Evolutionary conservation across 495 filamentous ascomycete genomes (phyloP).

Genomic region (Glonium stellatum): DNA sequence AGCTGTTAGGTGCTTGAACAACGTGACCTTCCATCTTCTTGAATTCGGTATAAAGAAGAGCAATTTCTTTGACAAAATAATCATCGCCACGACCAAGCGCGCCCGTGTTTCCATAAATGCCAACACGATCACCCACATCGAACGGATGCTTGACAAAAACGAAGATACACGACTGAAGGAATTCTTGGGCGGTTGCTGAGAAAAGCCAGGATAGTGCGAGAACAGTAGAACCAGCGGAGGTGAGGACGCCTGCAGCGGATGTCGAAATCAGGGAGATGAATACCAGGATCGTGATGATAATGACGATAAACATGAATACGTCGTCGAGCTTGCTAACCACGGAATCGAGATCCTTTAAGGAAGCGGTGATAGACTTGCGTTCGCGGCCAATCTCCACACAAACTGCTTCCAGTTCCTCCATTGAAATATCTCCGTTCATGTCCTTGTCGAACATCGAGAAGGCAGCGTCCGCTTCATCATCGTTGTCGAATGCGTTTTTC

Average conservation of each 20-base stretch:
- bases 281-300: constrained; percentile 70
- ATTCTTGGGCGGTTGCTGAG: constrained; percentile 86
- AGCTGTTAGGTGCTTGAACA: constrained; percentile 91
- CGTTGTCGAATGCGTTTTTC: constrained; percentile 69
- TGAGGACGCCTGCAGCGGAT: constrained; percentile 77
- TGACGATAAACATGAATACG: constrained; percentile 79
- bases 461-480: constrained; percentile 84
- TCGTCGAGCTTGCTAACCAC: constrained; percentile 88
- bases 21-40: constrained; percentile 97
- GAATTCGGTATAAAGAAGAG: constrained; percentile 93
- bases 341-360: constrained; percentile 88
- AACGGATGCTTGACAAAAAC: constrained; percentile 98
- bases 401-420: constrained; percentile 88
- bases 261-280: constrained; percentile 85
- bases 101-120: constrained; percentile 85
- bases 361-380: constrained; percentile 90
- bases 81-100: constrained; percentile 71
- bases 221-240: constrained; percentile 76
- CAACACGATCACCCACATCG: constrained; percentile 90
- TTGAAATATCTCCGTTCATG: constrained; percentile 92
- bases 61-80: constrained; percentile 93
- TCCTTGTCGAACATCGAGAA: constrained; percentile 95
- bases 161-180: constrained; percentile 84
- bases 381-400: constrained; percentile 93
- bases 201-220: constrained; percentile 90